Evolutionary conservation across 495 filamentous ascomycete species (phyloP), one percentile per base, ranked within the genome.

Genomic region (Pyronema omphalodes): DNA sequence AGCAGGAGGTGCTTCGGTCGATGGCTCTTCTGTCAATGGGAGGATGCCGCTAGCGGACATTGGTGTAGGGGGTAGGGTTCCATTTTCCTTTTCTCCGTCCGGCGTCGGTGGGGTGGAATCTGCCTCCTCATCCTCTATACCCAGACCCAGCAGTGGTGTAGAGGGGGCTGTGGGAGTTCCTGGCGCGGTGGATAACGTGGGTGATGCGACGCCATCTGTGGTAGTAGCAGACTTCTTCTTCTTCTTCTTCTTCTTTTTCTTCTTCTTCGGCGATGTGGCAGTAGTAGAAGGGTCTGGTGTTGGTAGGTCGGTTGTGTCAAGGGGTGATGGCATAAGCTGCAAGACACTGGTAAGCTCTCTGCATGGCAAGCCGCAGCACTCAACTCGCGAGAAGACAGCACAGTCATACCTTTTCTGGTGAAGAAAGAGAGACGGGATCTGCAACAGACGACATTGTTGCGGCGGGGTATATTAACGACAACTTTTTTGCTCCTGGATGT

Each of bases 241-340:
- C 52, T 54, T 54, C 52, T 54, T 54, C 41, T 54, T 54, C 41
- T 54, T 54, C 29, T 54, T 54, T 37, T 53, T 53, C 15, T 54
- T 44, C 41, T 54, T 54, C 23, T 35, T 39, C 6, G 52, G 17
- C 15, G 52, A 11, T 14, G 52, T 45, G 29, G 52, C 33, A 12
- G 40, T 46, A 7, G 52, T 17, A 7, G 52, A 54, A 11, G 52
- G 39, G n/a, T 54, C 52, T 8, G 52, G 52, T 11, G 52, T 54
- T n/a, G 52, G 52, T 44, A 54, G 18, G 14, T 14, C 14, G 23
- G 39, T 18, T 19, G 52, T 54, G 29, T 54, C 43, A 19, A 54
- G 44, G 9, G 52, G 52, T 7, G 52, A 9, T 9, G 43, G 39
- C 7, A 54, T 29, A 18, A 29, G 41, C 52, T 54, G 23, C 18